These are phyloP conservation scores for Rhizophagus prolifer DNA, from an alignment of 192 early-diverging fungal species.

Conservation along the genomic window DNA sequence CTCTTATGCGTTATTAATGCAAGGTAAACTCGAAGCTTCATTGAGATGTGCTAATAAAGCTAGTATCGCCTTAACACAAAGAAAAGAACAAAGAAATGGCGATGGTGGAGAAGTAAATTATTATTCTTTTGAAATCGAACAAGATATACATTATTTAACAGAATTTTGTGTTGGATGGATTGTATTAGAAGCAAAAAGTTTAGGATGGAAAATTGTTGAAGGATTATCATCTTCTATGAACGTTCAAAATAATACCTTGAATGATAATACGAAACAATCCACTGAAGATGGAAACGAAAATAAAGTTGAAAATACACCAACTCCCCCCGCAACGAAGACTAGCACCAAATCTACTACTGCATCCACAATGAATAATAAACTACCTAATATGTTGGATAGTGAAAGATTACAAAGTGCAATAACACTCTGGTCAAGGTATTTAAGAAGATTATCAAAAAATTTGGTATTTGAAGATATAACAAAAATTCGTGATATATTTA, in stretches of 20 bases:
- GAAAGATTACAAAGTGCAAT: constrained; percentile 10
- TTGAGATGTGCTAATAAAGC: constrained; percentile 19
- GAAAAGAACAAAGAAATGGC: background rate
- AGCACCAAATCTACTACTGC: background rate
- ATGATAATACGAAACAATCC: background rate
- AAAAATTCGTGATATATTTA: constrained; percentile 8
- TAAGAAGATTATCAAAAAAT: constrained; percentile 18
- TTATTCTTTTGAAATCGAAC: background rate
- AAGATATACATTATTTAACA: constrained; percentile 22
- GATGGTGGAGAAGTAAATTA: background rate
- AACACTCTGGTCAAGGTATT: background rate
- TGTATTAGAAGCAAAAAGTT: constrained; percentile 21
- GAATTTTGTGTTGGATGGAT: constrained; percentile 33
- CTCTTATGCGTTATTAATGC: constrained; percentile 20
- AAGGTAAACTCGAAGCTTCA: constrained; percentile 28
- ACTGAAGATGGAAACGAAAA: background rate
- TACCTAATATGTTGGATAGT: constrained; percentile 16
- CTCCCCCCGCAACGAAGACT: background rate
- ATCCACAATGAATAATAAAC: background rate
- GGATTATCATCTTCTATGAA: background rate
- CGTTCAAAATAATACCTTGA: background rate
- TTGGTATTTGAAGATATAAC: constrained; percentile 5
- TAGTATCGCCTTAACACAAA: background rate
- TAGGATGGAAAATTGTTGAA: constrained; percentile 27
- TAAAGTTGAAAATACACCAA: background rate